Conservation (phyloP, 345 rosid genomes). For the Pelargonium nanum region DNA sequence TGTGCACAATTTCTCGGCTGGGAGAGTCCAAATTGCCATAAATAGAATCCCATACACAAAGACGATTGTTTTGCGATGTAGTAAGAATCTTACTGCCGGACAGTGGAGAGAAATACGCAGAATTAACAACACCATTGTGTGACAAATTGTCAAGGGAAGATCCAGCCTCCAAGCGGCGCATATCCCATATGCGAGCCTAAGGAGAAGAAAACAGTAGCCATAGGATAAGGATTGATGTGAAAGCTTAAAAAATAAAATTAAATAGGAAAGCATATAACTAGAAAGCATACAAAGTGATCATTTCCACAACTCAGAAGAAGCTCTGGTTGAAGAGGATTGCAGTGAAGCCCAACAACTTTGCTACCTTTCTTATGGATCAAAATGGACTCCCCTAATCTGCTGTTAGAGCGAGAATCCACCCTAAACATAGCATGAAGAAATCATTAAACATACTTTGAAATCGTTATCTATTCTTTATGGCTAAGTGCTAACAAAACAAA, state of each 20-base stretch:
- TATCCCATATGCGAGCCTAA: slow-evolving; percentile 94
- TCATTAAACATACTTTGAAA: not conserved
- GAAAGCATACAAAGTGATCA: slow-evolving; percentile 79
- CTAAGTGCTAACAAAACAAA: not conserved
- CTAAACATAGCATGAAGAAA: slow-evolving; percentile 25
- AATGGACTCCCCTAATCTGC: slow-evolving; percentile 37
- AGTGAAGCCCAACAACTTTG: slow-evolving; percentile 92
- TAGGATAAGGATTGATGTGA: not conserved
- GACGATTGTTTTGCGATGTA: slow-evolving; percentile 85
- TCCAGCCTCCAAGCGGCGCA: slow-evolving; percentile 60
- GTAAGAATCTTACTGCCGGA: slow-evolving; percentile 83
- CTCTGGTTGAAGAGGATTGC: slow-evolving; percentile 90
- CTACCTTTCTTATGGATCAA: slow-evolving; percentile 85
- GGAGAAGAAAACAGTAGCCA: slow-evolving; percentile 13
- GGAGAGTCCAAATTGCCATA: slow-evolving; percentile 68
- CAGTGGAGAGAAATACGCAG: slow-evolving; percentile 87
- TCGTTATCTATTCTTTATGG: not conserved
- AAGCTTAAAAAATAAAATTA: not conserved
- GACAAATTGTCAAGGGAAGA: slow-evolving; percentile 48
- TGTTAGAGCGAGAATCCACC: slow-evolving; percentile 72
- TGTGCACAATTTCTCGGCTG: slow-evolving; percentile 96
- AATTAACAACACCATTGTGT: slow-evolving; percentile 87
- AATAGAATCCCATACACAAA: slow-evolving; percentile 86
- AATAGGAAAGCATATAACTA: not conserved
- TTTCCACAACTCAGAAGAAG: slow-evolving; percentile 88